phyloP scores from a whole-genome alignment of 2,329 filamentous ascomycete species.

The Escovopsis sp. region DNA sequence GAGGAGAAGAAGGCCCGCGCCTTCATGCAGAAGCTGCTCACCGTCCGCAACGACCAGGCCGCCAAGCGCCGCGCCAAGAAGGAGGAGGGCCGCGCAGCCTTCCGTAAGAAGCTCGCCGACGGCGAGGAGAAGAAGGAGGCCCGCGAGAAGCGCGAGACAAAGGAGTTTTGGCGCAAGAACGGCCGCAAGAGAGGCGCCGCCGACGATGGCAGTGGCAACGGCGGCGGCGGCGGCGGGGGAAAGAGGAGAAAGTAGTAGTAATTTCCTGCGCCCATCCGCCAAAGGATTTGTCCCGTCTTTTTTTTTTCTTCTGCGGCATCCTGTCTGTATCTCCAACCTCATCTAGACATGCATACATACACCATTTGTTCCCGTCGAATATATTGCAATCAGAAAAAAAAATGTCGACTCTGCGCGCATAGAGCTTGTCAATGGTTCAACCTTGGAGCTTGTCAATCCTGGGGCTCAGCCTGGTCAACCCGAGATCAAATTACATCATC shows the following conservation, averaged over 20 bases:
- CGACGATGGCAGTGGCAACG: constrained; percentile 22
- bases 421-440: too few relatives aligned
- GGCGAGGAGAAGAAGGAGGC: constrained; percentile 72
- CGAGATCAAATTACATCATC: too few relatives aligned
- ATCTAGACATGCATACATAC: constrained; percentile 4
- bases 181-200: constrained; percentile 50
- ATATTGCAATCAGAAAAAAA: background rate
- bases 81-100: constrained; percentile 68
- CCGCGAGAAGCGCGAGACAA: constrained; percentile 78
- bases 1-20: constrained; percentile 84
- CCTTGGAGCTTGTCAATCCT: too few relatives aligned
- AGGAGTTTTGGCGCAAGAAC: constrained; percentile 86
- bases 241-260: constrained; percentile 18
- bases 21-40: constrained; percentile 84
- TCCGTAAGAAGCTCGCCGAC: constrained; percentile 70
- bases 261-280: background rate
- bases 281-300: background rate
- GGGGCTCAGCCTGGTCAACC: background rate
- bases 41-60: constrained; percentile 77
- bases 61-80: constrained; percentile 74
- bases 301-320: background rate
- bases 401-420: background rate
- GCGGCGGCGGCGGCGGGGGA: constrained; percentile 10
- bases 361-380: constrained; percentile 8
- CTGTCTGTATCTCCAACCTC: too few relatives aligned